Base-by-base conservation (phyloP, 441 rosid species). In the Daphne laureola region DNA sequence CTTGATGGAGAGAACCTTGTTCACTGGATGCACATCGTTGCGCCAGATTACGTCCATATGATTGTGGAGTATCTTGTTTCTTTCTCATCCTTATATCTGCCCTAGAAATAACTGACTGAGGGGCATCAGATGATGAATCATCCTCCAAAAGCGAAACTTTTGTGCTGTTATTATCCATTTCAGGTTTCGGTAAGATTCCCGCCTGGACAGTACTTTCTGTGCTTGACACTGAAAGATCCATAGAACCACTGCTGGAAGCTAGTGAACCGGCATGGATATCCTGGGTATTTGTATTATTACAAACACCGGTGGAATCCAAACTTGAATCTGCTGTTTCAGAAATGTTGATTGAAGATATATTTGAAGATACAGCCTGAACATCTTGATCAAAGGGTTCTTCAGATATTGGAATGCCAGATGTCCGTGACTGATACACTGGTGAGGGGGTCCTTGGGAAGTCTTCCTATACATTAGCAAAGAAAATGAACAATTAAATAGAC, bases 391-490 rank as follows among this genome's bases (percentile, higher is more conserved):
- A 38, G 35, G 62, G 54, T 64, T 75, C 95, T 54, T 85, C 92
- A 59, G 82, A 63, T 62, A 63, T 64, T 21, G 79, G 75, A 74
- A 59, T 87, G 64, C 79, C 75, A 51, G 87, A 83, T 35, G 90
- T 64, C 56, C 82, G 92, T 70, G 86, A 76, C 70, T 70, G 90
- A 75, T 75, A 87, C 43, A 90, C 84, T 72, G 82, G 95, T 66
- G 81, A 83, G 59, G 83, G 92, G 51, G 90, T 83, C 54, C 87
- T 96, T 49, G 82, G 82, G 57, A 81, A 78, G 59, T 79, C 83
- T 68, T 74, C 81, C 86, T 82, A 53, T 66, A 79, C 46, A 64
- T 62, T 49, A 58, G 60, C 46, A 62, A 67, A 36, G 47, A 49
- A 54, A 57, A 49, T 4, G 36, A 47, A 60, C 23, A 21, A 53